phyloP scores from a whole-genome alignment of 805 yeast species.

The Saccharomycopsis selenospora region DNA sequence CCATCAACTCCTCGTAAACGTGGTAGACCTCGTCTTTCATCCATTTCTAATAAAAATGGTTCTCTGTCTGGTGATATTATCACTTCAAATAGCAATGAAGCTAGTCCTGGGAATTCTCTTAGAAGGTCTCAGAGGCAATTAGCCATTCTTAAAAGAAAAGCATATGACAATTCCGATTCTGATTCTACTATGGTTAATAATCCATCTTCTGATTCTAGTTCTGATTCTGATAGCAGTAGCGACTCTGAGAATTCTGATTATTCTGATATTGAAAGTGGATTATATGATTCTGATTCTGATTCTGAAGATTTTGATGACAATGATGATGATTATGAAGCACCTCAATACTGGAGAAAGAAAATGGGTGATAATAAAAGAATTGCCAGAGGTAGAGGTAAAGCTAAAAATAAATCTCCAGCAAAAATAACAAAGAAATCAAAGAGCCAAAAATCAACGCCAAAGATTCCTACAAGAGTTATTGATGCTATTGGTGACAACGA shows the following conservation, averaged over 20 bases:
- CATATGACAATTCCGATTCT: not conserved
- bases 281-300: constrained; percentile 6
- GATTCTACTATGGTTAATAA: not conserved
- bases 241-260: constrained; percentile 3
- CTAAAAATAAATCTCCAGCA: not conserved
- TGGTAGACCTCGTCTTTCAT: constrained; percentile 17
- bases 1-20: constrained; percentile 24
- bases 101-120: not conserved
- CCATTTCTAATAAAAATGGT: constrained; percentile 16
- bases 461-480: constrained; percentile 12
- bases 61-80: constrained; percentile 15
- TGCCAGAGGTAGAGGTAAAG: not conserved
- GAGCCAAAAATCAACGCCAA: constrained; percentile 9
- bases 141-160: not conserved
- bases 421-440: not conserved
- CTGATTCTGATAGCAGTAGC: constrained; percentile 20
- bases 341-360: constrained; percentile 21
- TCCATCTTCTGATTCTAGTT: not conserved
- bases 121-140: not conserved
- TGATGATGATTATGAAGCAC: constrained; percentile 24
- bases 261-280: constrained; percentile 15
- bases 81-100: constrained; percentile 8
- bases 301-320: constrained; percentile 26
- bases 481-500: constrained; percentile 2
- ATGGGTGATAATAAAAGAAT: not conserved